phyloP scores from a whole-genome alignment of 163 green algal species.

The Prototheca cutis region DNA sequence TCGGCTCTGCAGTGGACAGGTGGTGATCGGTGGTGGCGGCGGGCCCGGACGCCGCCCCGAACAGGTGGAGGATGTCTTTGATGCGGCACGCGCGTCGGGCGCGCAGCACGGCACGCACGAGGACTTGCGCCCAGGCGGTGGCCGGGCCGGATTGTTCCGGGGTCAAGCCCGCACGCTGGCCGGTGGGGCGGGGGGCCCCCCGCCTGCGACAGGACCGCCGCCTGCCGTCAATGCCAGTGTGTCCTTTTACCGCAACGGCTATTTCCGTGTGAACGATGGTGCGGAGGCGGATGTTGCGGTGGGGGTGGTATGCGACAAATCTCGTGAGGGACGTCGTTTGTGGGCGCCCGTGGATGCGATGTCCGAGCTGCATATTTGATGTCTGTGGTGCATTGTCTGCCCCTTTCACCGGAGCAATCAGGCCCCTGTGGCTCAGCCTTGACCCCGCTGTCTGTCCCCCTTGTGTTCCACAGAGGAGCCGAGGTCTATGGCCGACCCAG shows the following conservation, averaged over 20 bases:
- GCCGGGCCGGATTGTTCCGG: constrained; percentile 26
- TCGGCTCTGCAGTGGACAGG: constrained; percentile 12
- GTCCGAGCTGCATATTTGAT: too few species aligned
- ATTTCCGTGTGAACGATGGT: constrained; percentile 66
- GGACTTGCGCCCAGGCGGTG: constrained; percentile 8
- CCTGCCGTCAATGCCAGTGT: constrained; percentile 9
- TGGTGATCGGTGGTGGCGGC: constrained; percentile 26
- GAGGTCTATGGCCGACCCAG: constrained; percentile 41
- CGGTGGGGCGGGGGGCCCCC: constrained; percentile 7
- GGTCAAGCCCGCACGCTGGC: constrained; percentile 47
- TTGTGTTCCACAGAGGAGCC: background rate
- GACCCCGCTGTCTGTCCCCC: too few species aligned
- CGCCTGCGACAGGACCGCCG: background rate
- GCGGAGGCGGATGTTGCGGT: too few species aligned
- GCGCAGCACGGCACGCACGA: constrained; percentile 14
- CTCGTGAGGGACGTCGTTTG: too few species aligned
- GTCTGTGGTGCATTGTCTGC: too few species aligned
- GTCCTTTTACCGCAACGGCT: constrained; percentile 49
- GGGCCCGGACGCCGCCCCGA: constrained; percentile 9
- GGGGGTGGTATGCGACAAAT: too few species aligned
- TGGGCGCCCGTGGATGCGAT: too few species aligned
- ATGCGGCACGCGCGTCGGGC: constrained; percentile 24
- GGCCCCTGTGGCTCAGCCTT: too few species aligned
- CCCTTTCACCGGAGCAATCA: too few species aligned
- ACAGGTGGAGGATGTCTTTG: constrained; percentile 30